Evolutionary conservation across 805 yeast species (phyloP).

Genomic region (Lachancea waltii): DNA sequence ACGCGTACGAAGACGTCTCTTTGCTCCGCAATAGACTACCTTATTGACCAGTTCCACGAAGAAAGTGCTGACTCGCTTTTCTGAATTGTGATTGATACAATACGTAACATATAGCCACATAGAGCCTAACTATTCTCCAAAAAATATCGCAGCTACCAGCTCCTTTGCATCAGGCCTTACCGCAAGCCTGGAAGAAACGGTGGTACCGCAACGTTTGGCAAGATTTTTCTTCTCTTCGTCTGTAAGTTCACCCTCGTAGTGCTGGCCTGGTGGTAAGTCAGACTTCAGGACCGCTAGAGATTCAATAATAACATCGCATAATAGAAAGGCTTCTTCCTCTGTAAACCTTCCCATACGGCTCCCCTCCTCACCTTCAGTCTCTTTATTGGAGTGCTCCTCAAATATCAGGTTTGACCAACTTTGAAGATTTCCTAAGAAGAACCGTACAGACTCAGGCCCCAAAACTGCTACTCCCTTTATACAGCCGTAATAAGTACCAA

Average conservation of each 20-base stretch:
- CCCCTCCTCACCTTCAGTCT: slow-evolving; percentile 7
- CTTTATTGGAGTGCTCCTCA: slow-evolving; percentile 26
- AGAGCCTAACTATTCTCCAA: slow-evolving; percentile 60
- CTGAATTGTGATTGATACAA: too few species aligned
- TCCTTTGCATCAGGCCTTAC: slow-evolving; percentile 43
- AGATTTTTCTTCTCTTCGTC: slow-evolving; percentile 40
- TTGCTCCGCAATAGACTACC: slow-evolving; percentile 31
- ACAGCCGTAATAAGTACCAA: slow-evolving; percentile 91
- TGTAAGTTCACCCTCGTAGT: slow-evolving; percentile 34
- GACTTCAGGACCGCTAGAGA: slow-evolving; percentile 45
- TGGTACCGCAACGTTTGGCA: slow-evolving; percentile 53
- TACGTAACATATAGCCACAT: too few species aligned
- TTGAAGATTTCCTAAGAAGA: slow-evolving; percentile 75
- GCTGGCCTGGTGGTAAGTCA: slow-evolving; percentile 27
- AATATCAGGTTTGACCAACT: slow-evolving; percentile 69
- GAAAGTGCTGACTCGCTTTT: too few species aligned
- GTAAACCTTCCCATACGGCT: slow-evolving; percentile 27
- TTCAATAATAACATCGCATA: slow-evolving; percentile 47
- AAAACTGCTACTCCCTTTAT: slow-evolving; percentile 74
- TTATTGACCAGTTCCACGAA: too few species aligned
- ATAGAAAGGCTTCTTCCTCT: slow-evolving; percentile 41
- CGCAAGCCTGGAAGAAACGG: slow-evolving; percentile 45
- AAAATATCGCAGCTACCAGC: slow-evolving; percentile 59
- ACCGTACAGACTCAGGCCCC: slow-evolving; percentile 83
- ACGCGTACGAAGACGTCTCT: slow-evolving; percentile 32